phyloP scores from a whole-genome alignment of 306 rosid genomes.

The Arachis stenosperma region DNA sequence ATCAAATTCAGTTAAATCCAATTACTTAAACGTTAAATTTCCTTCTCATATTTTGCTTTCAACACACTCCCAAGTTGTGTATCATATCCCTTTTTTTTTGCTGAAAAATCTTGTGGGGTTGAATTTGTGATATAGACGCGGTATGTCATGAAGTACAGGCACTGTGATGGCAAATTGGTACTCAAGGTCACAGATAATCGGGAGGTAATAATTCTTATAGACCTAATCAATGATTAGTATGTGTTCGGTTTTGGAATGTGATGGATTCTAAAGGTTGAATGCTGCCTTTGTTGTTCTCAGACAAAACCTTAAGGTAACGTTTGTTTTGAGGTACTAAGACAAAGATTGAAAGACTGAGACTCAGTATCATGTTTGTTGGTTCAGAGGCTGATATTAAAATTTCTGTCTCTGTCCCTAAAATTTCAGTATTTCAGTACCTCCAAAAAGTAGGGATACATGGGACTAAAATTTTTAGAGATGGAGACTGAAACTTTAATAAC shows the following conservation, averaged over 20 bases:
- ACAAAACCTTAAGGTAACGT: neutral
- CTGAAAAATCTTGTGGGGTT: slow-evolving; percentile 3
- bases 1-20: neutral
- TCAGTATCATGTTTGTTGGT: no score
- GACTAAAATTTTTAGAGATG: no score
- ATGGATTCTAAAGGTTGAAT: slow-evolving; percentile 8
- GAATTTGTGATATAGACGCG: slow-evolving; percentile 58
- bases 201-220: slow-evolving; percentile 49
- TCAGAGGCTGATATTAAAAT: no score
- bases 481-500: no score
- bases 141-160: slow-evolving; percentile 79
- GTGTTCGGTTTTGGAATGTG: slow-evolving; percentile 30
- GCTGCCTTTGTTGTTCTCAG: neutral
- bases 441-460: no score
- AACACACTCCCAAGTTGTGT: neutral
- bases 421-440: no score
- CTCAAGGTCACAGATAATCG: slow-evolving; percentile 78
- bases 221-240: neutral
- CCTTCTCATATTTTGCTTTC: neutral
- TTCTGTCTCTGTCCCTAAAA: no score
- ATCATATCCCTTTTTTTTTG: neutral
- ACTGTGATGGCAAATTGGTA: slow-evolving; percentile 79
- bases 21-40: neutral
- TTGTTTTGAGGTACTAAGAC: no score
- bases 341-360: no score